phyloP scores from a whole-genome alignment of 176 grass and related monocot genomes.

The Oropetium thomaeum region DNA sequence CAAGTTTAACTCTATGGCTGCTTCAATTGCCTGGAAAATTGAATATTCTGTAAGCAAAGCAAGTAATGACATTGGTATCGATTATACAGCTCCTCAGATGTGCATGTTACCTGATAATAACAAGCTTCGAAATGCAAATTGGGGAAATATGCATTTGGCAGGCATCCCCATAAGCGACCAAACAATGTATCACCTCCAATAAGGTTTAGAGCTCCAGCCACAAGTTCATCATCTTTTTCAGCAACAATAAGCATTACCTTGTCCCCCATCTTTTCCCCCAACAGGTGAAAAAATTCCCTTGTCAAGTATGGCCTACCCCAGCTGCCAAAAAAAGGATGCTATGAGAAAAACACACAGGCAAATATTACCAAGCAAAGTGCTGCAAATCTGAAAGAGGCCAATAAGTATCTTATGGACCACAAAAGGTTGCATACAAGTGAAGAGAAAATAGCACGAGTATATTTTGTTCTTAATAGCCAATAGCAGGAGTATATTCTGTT shows the following conservation, averaged over 20 bases:
- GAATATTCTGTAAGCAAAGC: constrained; percentile 1
- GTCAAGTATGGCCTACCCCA: constrained; percentile 93
- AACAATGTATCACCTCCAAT: constrained; percentile 89
- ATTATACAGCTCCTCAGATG: constrained; percentile 1
- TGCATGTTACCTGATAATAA: constrained; percentile 88
- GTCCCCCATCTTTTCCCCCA: constrained; percentile 84
- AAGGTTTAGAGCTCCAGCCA: constrained; percentile 91
- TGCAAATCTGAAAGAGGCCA: not conserved
- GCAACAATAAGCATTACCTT: constrained; percentile 83
- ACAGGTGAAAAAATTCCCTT: constrained; percentile 79
- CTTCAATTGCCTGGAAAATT: constrained; percentile 81
- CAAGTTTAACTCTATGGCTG: constrained; percentile 85
- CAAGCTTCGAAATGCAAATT: constrained; percentile 98
- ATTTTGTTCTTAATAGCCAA: constrained; percentile 7
- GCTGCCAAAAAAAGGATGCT: constrained; percentile 33
- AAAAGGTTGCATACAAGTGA: not conserved
- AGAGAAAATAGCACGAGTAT: not conserved
- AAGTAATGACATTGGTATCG: constrained; percentile 12
- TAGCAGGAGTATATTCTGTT: not conserved
- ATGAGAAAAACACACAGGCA: constrained; percentile 14
- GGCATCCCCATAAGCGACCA: constrained; percentile 93
- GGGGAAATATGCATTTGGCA: constrained; percentile 77
- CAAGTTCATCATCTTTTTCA: constrained; percentile 62
- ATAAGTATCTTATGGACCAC: not conserved
- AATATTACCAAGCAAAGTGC: not conserved